Evolutionary conservation across 1,284 basidiomycete species (phyloP), one percentile per base, ranked within the genome.

Genomic region (Agroathelia rolfsii): DNA sequence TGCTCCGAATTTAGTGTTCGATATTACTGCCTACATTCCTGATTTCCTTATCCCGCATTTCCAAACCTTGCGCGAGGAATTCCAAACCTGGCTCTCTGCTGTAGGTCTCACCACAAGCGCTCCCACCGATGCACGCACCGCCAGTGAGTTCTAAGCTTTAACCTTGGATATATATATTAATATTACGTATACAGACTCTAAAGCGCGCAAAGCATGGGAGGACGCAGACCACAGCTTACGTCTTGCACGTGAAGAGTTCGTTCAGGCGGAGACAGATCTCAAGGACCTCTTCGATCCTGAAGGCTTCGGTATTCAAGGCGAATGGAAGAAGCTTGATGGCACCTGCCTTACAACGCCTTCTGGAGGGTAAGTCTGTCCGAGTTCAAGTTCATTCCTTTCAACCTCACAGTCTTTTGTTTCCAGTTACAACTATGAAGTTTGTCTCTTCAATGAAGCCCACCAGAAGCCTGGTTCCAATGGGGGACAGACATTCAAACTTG

Each of bases 381-480:
- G 33, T 28, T 0, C 17, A 12, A 11, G 1, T 11, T 21, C 19
- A 13, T 27, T 30, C 23, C 25, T 17, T 14, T 34, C 25, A 30
- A 11, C 11, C 30, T 38, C 1, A 16, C 20, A 18, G 13, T 32
- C n/a, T 32, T 28, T 12, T 16, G 14, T 17, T 22, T 26, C 1
- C 40, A 92, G 88, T 41, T 98, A 97, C 58, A 89, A 81, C 1
- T 99, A 98, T 56, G 88, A 94, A 53, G 68, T 96, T n/a, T 98
- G 94, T 62, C 72, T 96, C 48, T 96, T 97, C 44, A 75, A 80
- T 9, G 75, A 82, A 43, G 86, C 84, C 1, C 83, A 68, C 34
- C 94, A 99, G 59, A 95, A 86, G 56, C 81, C 86, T 12, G 85
- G n/a, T n/a, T n/a, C 84, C 52, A 76, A 80, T 40, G 87, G 89